phyloP scores from a whole-genome alignment of 306 rosid genomes.

The Cicer yamashitae region DNA sequence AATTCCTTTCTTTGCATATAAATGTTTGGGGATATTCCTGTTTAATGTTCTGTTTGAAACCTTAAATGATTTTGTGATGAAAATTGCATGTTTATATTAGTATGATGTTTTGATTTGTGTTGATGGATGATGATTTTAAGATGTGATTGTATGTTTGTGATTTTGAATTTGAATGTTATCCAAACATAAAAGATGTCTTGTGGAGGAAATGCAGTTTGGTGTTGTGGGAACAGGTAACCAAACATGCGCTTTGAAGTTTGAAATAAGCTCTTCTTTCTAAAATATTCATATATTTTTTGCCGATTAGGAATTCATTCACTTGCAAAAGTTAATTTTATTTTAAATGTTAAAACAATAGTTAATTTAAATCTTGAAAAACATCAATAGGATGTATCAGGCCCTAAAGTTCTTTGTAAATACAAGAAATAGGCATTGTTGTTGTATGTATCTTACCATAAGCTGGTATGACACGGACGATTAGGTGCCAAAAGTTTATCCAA shows the following conservation, averaged over 20 bases:
- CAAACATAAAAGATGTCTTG: not conserved
- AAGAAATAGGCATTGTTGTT: constrained; percentile 29
- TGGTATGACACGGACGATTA: constrained; percentile 79
- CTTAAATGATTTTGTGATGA: no score
- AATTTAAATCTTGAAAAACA: constrained; percentile 8
- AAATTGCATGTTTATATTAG: no score
- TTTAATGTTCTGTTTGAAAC: no score
- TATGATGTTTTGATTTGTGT: no score
- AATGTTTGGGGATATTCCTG: no score
- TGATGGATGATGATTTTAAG: no score
- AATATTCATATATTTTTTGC: not conserved
- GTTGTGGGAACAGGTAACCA: no score
- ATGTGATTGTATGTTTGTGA: no score
- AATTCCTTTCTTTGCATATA: no score
- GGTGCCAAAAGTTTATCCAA: constrained; percentile 89
- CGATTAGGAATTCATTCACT: not conserved
- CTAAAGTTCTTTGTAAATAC: constrained; percentile 10
- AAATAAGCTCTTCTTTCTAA: no score
- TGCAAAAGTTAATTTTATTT: not conserved
- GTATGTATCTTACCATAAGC: constrained; percentile 79
- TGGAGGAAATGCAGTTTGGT: no score
- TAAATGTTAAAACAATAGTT: not conserved
- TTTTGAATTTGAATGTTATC: not conserved
- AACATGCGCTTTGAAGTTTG: no score
- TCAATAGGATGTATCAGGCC: not conserved